A percentile compares a stretch with the other conserved stretches of the same genome.
These are phyloP conservation scores for Stenocarpella maydis DNA, from an alignment of 2,329 filamentous ascomycete genomes.

Conservation along the genomic window DNA sequence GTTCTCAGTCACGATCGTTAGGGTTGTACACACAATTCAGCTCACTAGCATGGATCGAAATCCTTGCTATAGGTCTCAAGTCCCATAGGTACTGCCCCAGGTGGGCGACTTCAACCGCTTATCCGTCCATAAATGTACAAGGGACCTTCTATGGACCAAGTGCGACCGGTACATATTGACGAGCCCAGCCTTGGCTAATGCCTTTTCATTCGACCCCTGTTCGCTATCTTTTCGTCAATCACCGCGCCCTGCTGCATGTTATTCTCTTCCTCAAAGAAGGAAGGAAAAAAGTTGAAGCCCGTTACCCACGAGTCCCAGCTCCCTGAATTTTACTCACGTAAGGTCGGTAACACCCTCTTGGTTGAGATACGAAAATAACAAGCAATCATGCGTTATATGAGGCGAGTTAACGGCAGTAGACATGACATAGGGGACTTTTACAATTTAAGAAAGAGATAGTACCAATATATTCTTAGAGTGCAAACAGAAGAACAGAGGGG, in stretches of 20 bases:
- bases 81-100: too few species aligned
- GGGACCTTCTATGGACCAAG: not conserved
- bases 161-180: not conserved
- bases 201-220: not conserved
- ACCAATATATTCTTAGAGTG: conserved; percentile 12
- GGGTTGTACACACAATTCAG: too few species aligned
- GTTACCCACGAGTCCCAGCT: not conserved
- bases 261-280: conserved; percentile 17
- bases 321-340: conserved; percentile 18
- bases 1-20: too few species aligned
- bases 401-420: conserved; percentile 20
- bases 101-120: too few species aligned
- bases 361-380: conserved; percentile 1
- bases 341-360: conserved; percentile 11
- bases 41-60: too few species aligned
- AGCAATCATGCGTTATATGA: conserved; percentile 22
- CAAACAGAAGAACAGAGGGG: conserved; percentile 2
- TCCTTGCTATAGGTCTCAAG: too few species aligned
- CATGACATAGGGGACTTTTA: conserved; percentile 15
- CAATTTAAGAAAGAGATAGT: conserved; percentile 10
- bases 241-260: conserved; percentile 10
- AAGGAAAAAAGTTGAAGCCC: too few species aligned
- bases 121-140: too few species aligned
- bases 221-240: conserved; percentile 11
- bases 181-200: not conserved